Conservation (phyloP, 2,329 filamentous ascomycete genomes). For the Pseudopithomyces chartarum region DNA sequence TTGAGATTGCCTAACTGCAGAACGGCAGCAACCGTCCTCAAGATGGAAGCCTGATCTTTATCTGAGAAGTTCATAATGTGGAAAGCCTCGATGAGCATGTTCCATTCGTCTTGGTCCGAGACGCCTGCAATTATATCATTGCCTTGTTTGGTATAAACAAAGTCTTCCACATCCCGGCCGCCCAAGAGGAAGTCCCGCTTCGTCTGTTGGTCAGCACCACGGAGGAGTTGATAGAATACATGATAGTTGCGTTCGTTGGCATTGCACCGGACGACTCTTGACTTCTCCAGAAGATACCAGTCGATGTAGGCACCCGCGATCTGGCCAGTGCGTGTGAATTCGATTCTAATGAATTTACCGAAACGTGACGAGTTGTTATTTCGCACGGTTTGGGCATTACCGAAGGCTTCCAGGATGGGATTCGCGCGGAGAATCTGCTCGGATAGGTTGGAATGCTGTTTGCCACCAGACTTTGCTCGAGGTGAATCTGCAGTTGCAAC, state of each 20-base stretch:
- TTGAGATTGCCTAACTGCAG: constrained; percentile 91
- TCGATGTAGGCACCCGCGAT: constrained; percentile 97
- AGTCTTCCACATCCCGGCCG: constrained; percentile 78
- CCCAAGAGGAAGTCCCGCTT: constrained; percentile 78
- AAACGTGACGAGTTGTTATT: constrained; percentile 99
- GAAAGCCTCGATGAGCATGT: constrained; percentile 87
- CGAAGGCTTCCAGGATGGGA: constrained; percentile 96
- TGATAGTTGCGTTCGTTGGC: constrained; percentile 93
- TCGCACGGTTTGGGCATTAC: constrained; percentile 94
- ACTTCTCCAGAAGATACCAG: constrained; percentile 98
- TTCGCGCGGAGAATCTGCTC: constrained; percentile 96
- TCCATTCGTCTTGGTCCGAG: constrained; percentile 91
- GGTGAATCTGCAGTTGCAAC: constrained; percentile 85
- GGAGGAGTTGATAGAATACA: constrained; percentile 93
- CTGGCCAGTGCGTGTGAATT: constrained; percentile 84
- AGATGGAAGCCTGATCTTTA: constrained; percentile 79
- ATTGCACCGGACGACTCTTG: constrained; percentile 90
- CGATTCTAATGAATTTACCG: constrained; percentile 97
- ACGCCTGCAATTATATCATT: constrained; percentile 91
- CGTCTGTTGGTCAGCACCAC: constrained; percentile 75
- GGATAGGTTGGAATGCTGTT: constrained; percentile 81
- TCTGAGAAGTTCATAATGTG: constrained; percentile 90
- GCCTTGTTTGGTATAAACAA: constrained; percentile 87
- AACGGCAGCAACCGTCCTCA: constrained; percentile 87
- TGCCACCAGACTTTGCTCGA: constrained; percentile 62